A percentile compares a stretch with the other conserved stretches of the same genome.
These are phyloP conservation scores for Paraleonurus japonicus DNA, from an alignment of 257 asterid species.

Conservation along the genomic window DNA sequence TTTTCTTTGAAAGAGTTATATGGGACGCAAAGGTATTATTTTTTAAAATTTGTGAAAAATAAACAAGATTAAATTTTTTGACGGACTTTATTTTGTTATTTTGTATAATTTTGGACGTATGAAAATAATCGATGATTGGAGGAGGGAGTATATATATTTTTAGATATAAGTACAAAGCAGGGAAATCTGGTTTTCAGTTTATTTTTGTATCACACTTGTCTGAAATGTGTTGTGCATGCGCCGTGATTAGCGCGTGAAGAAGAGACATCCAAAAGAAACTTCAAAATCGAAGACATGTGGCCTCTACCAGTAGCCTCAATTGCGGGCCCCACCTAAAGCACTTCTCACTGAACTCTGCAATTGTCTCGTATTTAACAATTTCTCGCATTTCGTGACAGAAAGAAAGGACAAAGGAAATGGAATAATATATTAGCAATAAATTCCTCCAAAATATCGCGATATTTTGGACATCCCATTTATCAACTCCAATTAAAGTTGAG, in stretches of 20 bases:
- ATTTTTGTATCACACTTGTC: too few relatives aligned
- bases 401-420: background rate
- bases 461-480: background rate
- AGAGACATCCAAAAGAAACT: background rate
- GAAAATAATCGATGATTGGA: too few relatives aligned
- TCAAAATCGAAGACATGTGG: conserved; percentile 26
- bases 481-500: background rate
- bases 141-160: too few relatives aligned
- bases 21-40: too few relatives aligned
- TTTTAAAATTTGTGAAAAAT: too few relatives aligned
- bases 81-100: too few relatives aligned
- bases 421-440: background rate
- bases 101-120: too few relatives aligned
- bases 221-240: background rate
- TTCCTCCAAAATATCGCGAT: conserved; percentile 3
- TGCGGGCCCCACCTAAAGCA: conserved; percentile 32
- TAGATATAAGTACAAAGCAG: too few relatives aligned
- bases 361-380: conserved; percentile 30
- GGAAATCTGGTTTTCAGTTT: too few relatives aligned
- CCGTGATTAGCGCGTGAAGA: background rate
- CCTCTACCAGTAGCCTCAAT: conserved; percentile 21
- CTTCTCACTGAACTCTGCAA: conserved; percentile 31
- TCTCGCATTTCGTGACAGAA: conserved; percentile 26
- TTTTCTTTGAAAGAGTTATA: too few relatives aligned
- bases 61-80: too few relatives aligned